phyloP scores from a whole-genome alignment of 2,329 filamentous ascomycete genomes.

The Rosellinia necatrix region DNA sequence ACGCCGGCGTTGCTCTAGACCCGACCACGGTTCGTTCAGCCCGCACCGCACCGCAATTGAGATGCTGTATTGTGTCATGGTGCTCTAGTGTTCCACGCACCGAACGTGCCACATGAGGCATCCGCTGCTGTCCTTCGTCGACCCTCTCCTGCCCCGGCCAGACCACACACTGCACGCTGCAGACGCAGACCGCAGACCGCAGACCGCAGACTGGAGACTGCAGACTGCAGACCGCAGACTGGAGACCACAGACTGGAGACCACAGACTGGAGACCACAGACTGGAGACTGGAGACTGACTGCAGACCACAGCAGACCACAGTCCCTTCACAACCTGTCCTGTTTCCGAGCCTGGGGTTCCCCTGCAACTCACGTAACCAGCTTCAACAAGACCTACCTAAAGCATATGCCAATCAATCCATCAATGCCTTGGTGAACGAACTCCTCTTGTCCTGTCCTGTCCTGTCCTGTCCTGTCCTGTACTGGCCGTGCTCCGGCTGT shows the following conservation, averaged over 20 bases:
- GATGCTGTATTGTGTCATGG: slow-evolving; percentile 24
- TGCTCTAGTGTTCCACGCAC: slow-evolving; percentile 22
- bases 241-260: no score
- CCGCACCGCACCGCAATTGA: slow-evolving; percentile 16
- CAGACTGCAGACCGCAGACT: no score
- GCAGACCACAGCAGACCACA: background rate
- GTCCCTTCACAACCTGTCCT: slow-evolving; percentile 4
- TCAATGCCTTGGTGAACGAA: slow-evolving; percentile 18
- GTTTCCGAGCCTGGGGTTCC: slow-evolving; percentile 20
- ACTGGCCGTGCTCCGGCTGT: slow-evolving; percentile 5
- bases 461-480: background rate
- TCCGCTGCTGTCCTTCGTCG: no score
- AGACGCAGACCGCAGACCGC: no score
- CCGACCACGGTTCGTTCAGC: slow-evolving; percentile 11
- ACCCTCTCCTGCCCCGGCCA: no score
- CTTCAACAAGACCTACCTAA: slow-evolving; percentile 20
- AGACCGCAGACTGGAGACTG: no score
- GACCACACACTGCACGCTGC: no score
- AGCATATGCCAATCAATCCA: slow-evolving; percentile 15
- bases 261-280: no score
- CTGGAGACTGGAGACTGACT: no score
- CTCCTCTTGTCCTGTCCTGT: background rate
- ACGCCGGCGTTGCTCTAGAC: slow-evolving; percentile 29
- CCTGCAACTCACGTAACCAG: slow-evolving; percentile 22
- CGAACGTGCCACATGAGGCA: slow-evolving; percentile 15